These are phyloP conservation scores for Ophiostoma perfectum DNA, from an alignment of 2,329 filamentous ascomycete species.

Conservation along the genomic window DNA sequence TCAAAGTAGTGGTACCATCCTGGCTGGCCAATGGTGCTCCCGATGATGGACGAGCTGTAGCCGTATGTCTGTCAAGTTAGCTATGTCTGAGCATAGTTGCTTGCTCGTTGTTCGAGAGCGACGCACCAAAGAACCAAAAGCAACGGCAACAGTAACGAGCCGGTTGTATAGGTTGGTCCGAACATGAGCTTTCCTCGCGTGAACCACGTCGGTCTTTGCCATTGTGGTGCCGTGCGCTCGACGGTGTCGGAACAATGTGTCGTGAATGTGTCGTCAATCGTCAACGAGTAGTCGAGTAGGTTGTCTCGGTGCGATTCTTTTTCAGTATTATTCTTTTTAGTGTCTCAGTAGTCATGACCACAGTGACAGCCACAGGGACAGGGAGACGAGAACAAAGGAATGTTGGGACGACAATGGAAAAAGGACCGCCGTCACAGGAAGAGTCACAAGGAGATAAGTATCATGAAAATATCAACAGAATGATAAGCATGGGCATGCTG, in stretches of 20 bases:
- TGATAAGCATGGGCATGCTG: background rate
- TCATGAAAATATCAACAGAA: background rate
- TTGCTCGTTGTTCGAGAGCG: background rate
- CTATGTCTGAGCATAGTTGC: too few relatives aligned
- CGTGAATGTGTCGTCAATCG: background rate
- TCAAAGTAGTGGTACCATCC: constrained; percentile 46
- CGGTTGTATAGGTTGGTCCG: constrained; percentile 32
- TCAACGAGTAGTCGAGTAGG: background rate
- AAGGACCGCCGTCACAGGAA: background rate
- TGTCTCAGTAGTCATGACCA: background rate
- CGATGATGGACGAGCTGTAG: constrained; percentile 46
- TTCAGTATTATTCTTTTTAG: background rate
- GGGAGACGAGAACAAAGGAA: constrained; percentile 1
- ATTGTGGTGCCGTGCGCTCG: constrained; percentile 1
- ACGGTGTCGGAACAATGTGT: background rate
- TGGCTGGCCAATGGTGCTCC: constrained; percentile 48
- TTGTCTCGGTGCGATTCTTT: background rate
- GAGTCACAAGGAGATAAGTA: background rate
- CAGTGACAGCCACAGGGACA: background rate
- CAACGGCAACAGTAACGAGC: constrained; percentile 35
- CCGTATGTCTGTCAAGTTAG: constrained; percentile 38
- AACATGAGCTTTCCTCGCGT: background rate
- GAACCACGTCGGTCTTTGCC: background rate
- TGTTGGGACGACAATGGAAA: background rate
- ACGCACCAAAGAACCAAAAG: constrained; percentile 34